Conservation (phyloP, 2,329 filamentous ascomycete species). For the Fusarium sp. region DNA sequence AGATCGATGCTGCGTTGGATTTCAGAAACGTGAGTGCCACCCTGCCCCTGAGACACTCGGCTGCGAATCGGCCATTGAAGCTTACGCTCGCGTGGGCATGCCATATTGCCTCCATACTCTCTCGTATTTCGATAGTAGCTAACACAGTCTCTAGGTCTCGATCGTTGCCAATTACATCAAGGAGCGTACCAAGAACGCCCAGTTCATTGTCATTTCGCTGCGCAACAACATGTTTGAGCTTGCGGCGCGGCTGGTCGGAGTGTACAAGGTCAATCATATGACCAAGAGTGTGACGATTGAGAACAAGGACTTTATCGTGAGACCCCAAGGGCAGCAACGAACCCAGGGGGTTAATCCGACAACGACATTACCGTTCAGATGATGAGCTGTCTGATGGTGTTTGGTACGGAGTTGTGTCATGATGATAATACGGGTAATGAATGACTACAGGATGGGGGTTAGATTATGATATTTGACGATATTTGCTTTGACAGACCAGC, state of each 20-base stretch:
- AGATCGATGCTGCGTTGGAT: conserved; percentile 97
- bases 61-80: conserved; percentile 23
- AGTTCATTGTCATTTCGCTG: conserved; percentile 98
- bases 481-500: conserved; percentile 35
- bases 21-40: conserved; percentile 87
- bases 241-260: conserved; percentile 92
- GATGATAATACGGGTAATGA: conserved; percentile 39
- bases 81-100: conserved; percentile 27
- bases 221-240: conserved; percentile 99
- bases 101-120: conserved; percentile 14
- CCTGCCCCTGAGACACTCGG: conserved; percentile 41
- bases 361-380: conserved; percentile 52
- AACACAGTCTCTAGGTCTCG: conserved; percentile 73
- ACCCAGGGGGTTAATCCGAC: conserved; percentile 45
- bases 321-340: conserved; percentile 50
- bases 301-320: conserved; percentile 79
- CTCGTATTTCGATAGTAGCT: conserved; percentile 26
- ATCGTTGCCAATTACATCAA: conserved; percentile 99
- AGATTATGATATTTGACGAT: conserved; percentile 33
- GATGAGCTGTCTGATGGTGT: conserved; percentile 15
- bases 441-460: conserved; percentile 23
- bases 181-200: conserved; percentile 98
- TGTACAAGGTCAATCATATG: conserved; percentile 99
- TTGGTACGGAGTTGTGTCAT: conserved; percentile 20
- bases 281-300: conserved; percentile 93